Conservation (phyloP, 2,329 filamentous ascomycete species). For the Penicillium olsonii region DNA sequence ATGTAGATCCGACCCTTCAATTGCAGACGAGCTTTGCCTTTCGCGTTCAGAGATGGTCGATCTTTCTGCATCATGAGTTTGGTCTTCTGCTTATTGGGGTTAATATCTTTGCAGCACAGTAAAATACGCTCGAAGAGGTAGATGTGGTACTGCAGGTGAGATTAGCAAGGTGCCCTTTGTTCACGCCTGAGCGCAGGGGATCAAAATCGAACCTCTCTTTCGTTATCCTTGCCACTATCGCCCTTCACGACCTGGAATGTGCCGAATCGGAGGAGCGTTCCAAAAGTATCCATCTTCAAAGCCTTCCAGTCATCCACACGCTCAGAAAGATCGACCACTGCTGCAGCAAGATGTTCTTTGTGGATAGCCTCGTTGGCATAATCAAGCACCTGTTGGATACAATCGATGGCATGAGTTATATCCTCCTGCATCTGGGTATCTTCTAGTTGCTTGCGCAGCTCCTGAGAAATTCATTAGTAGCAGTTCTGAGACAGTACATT, state of each 20-base stretch:
- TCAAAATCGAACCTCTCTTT: constrained; percentile 72
- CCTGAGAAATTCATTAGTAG: constrained; percentile 50
- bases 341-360: constrained; percentile 79
- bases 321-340: constrained; percentile 74
- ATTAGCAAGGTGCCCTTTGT: constrained; percentile 19
- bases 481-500: not conserved
- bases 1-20: constrained; percentile 98
- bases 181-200: constrained; percentile 6
- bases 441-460: constrained; percentile 81
- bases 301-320: constrained; percentile 98
- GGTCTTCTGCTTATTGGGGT: constrained; percentile 76
- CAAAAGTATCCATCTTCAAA: constrained; percentile 87
- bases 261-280: constrained; percentile 82
- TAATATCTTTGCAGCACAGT: constrained; percentile 93
- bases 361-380: constrained; percentile 91
- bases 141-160: constrained; percentile 75
- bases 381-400: constrained; percentile 77
- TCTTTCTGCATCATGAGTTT: constrained; percentile 65
- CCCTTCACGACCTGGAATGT: constrained; percentile 88
- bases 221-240: constrained; percentile 74
- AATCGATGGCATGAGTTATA: constrained; percentile 73
- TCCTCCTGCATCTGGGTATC: constrained; percentile 71
- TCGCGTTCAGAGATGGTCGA: constrained; percentile 68
- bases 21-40: constrained; percentile 75
- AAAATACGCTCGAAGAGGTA: constrained; percentile 96